These are phyloP conservation scores for Populus simonii DNA, from an alignment of 345 rosid species.

Conservation along the genomic window DNA sequence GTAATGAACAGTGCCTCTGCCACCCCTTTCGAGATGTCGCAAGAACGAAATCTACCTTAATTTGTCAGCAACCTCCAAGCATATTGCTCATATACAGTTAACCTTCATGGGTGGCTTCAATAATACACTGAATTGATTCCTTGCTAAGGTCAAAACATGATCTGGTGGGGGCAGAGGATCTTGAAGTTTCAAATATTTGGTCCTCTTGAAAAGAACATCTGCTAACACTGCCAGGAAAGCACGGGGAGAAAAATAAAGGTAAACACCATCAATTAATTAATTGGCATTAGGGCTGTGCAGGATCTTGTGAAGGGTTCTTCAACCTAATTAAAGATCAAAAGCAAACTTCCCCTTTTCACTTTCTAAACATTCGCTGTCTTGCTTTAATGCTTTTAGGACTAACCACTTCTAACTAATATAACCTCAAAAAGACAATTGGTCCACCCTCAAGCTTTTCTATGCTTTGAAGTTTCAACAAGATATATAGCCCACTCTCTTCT, in stretches of 20 bases:
- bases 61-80: constrained; percentile 49
- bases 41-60: constrained; percentile 39
- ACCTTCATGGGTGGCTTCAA: constrained; percentile 38
- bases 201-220: constrained; percentile 37
- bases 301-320: constrained; percentile 11
- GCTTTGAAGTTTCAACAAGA: background rate
- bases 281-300: constrained; percentile 1
- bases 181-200: constrained; percentile 38
- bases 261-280: constrained; percentile 1
- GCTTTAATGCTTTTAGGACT: background rate
- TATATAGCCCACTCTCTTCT: background rate
- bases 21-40: constrained; percentile 25
- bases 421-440: background rate
- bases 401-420: background rate
- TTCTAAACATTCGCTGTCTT: background rate
- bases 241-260: constrained; percentile 7
- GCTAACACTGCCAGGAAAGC: constrained; percentile 10
- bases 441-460: background rate
- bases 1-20: constrained; percentile 26
- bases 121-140: constrained; percentile 46
- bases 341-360: background rate
- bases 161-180: constrained; percentile 47
- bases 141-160: constrained; percentile 40
- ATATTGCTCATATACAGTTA: constrained; percentile 37
- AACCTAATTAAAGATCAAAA: constrained; percentile 15